Conservation (phyloP, 345 rosid species). For the Rhodomyrtus tomentosa region DNA sequence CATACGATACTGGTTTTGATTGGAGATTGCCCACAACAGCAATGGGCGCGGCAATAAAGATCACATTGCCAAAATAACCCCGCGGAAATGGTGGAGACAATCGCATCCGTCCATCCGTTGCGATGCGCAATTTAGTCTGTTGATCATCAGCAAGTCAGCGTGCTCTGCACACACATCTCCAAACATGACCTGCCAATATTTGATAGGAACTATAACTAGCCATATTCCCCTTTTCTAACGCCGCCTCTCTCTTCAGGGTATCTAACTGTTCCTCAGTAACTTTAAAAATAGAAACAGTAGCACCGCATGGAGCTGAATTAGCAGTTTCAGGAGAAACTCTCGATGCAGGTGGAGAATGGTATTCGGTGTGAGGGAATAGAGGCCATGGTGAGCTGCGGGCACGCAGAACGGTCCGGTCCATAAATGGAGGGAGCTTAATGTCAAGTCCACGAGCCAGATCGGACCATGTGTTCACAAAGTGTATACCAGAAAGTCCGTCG, state of each 20-base stretch:
- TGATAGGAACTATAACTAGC: constrained; percentile 60
- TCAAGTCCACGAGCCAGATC: constrained; percentile 89
- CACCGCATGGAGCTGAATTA: constrained; percentile 22
- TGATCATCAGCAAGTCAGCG: constrained; percentile 64
- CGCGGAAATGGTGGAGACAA: constrained; percentile 64
- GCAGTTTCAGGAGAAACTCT: neutral
- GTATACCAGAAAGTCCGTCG: constrained; percentile 37
- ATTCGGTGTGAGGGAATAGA: constrained; percentile 64
- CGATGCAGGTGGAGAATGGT: neutral
- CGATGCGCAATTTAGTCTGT: constrained; percentile 57
- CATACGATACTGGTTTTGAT: constrained; percentile 68
- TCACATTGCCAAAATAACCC: constrained; percentile 86
- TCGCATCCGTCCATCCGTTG: constrained; percentile 76
- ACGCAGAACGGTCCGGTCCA: constrained; percentile 71
- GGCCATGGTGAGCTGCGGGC: constrained; percentile 84
- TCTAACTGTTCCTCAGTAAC: constrained; percentile 46
- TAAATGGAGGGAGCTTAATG: constrained; percentile 59
- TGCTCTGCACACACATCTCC: constrained; percentile 67
- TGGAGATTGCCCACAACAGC: constrained; percentile 51
- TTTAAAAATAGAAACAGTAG: constrained; percentile 53
- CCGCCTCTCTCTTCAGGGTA: constrained; percentile 57
- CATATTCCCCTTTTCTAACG: constrained; percentile 46
- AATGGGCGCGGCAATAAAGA: constrained; percentile 73
- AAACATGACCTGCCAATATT: constrained; percentile 81
- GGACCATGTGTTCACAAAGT: constrained; percentile 93